Evolutionary conservation across 2,329 filamentous ascomycete genomes (phyloP), one percentile per base, ranked within the genome.

Genomic region (Blastomyces parvus): DNA sequence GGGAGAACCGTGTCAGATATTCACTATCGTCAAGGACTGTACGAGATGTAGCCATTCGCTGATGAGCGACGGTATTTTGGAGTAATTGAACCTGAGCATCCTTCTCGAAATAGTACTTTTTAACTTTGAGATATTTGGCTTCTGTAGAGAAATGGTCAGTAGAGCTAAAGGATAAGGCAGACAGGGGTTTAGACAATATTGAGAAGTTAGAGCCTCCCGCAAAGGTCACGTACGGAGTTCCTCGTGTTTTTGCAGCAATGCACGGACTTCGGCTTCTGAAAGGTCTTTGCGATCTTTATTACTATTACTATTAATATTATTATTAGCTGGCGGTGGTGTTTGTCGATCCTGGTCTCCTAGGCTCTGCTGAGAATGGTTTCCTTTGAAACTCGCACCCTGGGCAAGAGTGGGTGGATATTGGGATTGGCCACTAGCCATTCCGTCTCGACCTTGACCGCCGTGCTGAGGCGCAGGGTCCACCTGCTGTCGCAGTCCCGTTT

Each of bases 81-180:
- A 99, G 83, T 70, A 94, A 89, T 74, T 97, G 93, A 30, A 97
- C 89, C 76, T 97, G 92, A 22, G 86, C 83, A 68, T 88, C 89
- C 70, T 96, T 88, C 67, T 97, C 94, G 74, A 97, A 97, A 74
- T 97, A 99, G 70, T 97, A 89, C 63, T 91, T 87, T 80, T 99
- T 99, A 64, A 99, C 93, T 73, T 97, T 96, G 75, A 95, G 95
- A 75, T 99, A 99, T 79, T 99, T 99, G 68, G 86, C 86, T 72
- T 94, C 92, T 96, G 67, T 38, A 17, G 25, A 27, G 14, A 46
- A 61, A 57, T 40, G 30, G 60, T 63, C 27, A 60, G 65, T 60
- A 60, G 57, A 59, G 40, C 19, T 44, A 27, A 60, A 17, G 62
- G 27, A 46, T 22, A 22, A 53, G 38, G 56, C n/a, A 59, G 61